Evolutionary conservation across 2,329 filamentous ascomycete species (phyloP).

Genomic region (Ploettnerulaceae sp.): DNA sequence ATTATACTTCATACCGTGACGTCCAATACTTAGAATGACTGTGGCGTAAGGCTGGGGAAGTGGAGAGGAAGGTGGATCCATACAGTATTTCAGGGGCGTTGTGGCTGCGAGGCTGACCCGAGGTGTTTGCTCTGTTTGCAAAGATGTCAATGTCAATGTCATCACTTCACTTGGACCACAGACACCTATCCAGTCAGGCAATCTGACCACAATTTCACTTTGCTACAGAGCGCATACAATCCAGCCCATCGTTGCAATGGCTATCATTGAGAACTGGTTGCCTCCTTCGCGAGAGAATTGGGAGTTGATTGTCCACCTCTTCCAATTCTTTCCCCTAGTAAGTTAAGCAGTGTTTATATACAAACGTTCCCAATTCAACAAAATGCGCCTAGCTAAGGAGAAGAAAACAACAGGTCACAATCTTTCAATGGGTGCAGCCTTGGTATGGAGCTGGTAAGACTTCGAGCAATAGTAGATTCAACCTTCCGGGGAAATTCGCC

Average conservation of each 20-base stretch:
- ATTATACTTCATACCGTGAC: no score
- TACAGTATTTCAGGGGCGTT: not conserved
- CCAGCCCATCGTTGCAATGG: conserved; percentile 22
- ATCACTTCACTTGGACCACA: no score
- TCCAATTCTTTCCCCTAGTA: conserved; percentile 47
- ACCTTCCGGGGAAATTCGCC: conserved; percentile 80
- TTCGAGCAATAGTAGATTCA: conserved; percentile 66
- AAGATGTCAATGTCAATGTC: no score
- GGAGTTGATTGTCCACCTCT: conserved; percentile 46
- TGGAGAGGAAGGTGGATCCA: not conserved
- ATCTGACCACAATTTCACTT: not conserved
- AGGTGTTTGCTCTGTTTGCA: not conserved
- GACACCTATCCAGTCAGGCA: not conserved
- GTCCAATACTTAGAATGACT: not conserved
- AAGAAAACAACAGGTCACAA: conserved; percentile 53
- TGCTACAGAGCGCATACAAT: not conserved
- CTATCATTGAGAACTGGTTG: conserved; percentile 35
- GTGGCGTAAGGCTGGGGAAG: not conserved
- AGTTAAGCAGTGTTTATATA: conserved; percentile 22
- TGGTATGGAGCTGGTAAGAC: conserved; percentile 95
- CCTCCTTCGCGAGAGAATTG: conserved; percentile 57
- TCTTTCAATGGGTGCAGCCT: conserved; percentile 65
- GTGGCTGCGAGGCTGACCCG: conserved; percentile 10
- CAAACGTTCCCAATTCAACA: not conserved
- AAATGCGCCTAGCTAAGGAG: not conserved